A percentile compares a stretch with the other conserved stretches of the same genome.
Evolutionary conservation across 2,329 filamentous ascomycete species (phyloP).

Genomic region (Venturia aucupariae): DNA sequence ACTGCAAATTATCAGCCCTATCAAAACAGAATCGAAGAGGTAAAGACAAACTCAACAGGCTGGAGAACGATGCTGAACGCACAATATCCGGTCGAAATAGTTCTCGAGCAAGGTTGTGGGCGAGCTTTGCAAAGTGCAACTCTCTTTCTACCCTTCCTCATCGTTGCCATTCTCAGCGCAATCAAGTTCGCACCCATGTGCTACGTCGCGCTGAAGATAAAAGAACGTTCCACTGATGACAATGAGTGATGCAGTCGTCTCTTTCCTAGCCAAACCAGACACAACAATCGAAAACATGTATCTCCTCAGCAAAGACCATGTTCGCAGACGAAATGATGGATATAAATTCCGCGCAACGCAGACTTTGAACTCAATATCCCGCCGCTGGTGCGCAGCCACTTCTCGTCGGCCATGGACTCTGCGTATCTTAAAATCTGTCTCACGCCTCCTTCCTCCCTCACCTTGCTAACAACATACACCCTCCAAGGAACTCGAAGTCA

Average conservation of each 20-base stretch:
- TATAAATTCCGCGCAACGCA: too few relatives aligned
- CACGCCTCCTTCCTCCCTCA: too few relatives aligned
- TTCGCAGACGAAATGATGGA: too few relatives aligned
- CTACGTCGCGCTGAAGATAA: not conserved
- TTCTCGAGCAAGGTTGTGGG: not conserved
- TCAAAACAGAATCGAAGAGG: not conserved
- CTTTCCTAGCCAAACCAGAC: too few relatives aligned
- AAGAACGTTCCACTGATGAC: not conserved
- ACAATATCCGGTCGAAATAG: not conserved
- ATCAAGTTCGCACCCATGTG: not conserved
- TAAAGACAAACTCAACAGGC: not conserved
- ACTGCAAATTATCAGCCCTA: not conserved
- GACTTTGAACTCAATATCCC: too few relatives aligned
- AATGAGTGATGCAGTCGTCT: not conserved
- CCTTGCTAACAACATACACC: too few relatives aligned
- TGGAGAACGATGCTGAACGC: not conserved
- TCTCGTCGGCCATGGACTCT: too few relatives aligned
- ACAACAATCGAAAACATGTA: too few relatives aligned
- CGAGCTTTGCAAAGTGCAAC: not conserved
- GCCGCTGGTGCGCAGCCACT: too few relatives aligned
- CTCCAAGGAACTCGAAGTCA: too few relatives aligned
- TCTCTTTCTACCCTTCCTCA: not conserved
- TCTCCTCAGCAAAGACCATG: too few relatives aligned
- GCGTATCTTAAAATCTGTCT: too few relatives aligned
- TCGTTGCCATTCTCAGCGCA: not conserved